Conservation (phyloP, 2,329 filamentous ascomycete species). For the Sporothrix phasma region DNA sequence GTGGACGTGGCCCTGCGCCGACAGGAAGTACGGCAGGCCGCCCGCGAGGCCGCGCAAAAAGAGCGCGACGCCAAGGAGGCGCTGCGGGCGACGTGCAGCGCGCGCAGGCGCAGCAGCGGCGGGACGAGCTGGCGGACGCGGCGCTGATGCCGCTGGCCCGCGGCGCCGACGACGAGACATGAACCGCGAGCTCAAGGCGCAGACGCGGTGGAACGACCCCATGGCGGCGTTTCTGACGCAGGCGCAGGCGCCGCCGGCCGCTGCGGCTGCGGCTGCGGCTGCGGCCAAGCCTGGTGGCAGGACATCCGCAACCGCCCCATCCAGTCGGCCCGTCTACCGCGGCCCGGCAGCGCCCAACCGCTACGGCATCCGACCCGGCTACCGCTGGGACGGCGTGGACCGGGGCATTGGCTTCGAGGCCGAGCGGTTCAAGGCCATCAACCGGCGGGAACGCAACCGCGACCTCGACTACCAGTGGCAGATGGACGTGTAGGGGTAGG, state of each 20-base stretch:
- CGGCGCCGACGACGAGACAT: conserved; percentile 75
- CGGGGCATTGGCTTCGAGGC: conserved; percentile 87
- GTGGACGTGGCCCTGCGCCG: conserved; percentile 89
- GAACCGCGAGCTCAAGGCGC: conserved; percentile 70
- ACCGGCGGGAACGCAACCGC: conserved; percentile 64
- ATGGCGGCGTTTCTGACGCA: conserved; percentile 66
- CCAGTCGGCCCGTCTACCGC: conserved; percentile 56
- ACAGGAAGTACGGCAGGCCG: conserved; percentile 64
- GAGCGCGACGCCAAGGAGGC: conserved; percentile 58
- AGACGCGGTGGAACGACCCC: conserved; percentile 85
- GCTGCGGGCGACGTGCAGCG: conserved; percentile 75
- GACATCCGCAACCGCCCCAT: conserved; percentile 20
- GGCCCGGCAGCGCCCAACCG: conserved; percentile 80
- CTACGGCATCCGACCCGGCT: conserved; percentile 85
- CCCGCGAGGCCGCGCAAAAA: conserved; percentile 59
- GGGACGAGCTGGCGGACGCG: conserved; percentile 65
- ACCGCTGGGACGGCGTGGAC: conserved; percentile 96
- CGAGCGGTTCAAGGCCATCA: conserved; percentile 82
- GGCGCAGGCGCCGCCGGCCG: conserved; percentile 20
- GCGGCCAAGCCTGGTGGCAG: conserved; percentile 12
- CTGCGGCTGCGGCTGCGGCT: conserved; percentile 25
- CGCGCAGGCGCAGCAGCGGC: conserved; percentile 52
- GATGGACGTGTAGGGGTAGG: conserved; percentile 52
- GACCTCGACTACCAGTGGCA: conserved; percentile 88
- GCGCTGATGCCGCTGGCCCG: conserved; percentile 73